These are phyloP conservation scores for Yamadazyma taylorii DNA, from an alignment of 1,139 yeast species.

Conservation along the genomic window DNA sequence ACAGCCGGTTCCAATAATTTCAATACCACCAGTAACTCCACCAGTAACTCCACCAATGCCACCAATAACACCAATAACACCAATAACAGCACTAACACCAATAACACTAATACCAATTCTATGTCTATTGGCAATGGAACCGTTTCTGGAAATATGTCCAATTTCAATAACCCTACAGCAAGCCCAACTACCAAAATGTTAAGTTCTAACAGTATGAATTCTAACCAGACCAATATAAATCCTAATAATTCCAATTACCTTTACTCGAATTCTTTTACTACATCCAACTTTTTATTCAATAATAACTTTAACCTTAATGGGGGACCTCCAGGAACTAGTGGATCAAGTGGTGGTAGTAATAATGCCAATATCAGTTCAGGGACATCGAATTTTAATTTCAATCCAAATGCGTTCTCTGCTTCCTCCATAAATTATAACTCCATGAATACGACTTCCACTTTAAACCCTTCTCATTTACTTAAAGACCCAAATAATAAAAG, in stretches of 20 bases:
- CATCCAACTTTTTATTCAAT: conserved; percentile 5
- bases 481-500: conserved; percentile 15
- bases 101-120: conserved; percentile 2
- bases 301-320: conserved; percentile 1
- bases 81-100: not conserved
- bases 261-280: conserved; percentile 4
- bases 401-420: conserved; percentile 10
- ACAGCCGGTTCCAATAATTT: too few relatives aligned
- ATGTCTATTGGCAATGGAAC: too few relatives aligned
- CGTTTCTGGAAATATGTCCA: too few relatives aligned
- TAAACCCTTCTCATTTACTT: conserved; percentile 28
- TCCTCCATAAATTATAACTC: conserved; percentile 6
- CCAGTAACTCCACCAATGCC: not conserved
- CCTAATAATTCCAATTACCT: conserved; percentile 1
- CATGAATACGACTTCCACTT: conserved; percentile 14
- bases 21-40: conserved; percentile 5
- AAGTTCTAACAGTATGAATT: conserved; percentile 4
- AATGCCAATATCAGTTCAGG: too few relatives aligned
- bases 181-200: not conserved
- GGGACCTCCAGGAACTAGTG: conserved; percentile 4
- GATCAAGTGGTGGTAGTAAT: not conserved
- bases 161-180: too few relatives aligned
- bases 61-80: not conserved
- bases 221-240: conserved; percentile 1
- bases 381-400: conserved; percentile 2